phyloP scores from a whole-genome alignment of 768 basidiomycete species.

The Tulasnella sp. region DNA sequence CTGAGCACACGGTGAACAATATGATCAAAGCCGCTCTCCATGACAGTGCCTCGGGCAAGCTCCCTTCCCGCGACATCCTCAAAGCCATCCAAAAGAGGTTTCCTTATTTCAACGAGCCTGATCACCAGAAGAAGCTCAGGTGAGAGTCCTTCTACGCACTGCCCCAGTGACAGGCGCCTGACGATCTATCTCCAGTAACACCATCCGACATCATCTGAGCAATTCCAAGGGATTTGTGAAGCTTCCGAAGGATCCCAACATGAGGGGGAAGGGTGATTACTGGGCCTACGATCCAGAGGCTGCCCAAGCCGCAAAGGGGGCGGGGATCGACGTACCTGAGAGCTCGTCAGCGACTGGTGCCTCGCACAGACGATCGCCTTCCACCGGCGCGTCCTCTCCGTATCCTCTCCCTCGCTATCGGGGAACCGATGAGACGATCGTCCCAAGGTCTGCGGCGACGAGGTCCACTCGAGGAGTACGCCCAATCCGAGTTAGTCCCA shows the following conservation, averaged over 20 bases:
- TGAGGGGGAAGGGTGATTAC: slow-evolving; percentile 16
- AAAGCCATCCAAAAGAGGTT: not conserved
- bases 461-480: not conserved
- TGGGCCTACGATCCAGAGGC: not conserved
- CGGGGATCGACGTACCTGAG: not conserved
- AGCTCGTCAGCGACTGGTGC: not conserved
- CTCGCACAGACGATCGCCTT: not conserved
- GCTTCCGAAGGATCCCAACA: not conserved
- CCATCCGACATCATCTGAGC: not conserved
- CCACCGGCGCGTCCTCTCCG: not conserved
- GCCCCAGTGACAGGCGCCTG: not conserved
- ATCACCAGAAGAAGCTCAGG: not conserved
- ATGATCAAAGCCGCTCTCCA: slow-evolving; percentile 9
- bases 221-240: not conserved
- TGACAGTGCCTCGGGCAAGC: not conserved
- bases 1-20: not conserved
- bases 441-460: not conserved
- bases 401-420: not conserved
- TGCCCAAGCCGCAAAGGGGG: not conserved
- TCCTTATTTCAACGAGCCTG: not conserved
- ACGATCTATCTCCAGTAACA: not conserved
- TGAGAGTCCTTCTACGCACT: not conserved
- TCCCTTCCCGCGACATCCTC: not conserved
- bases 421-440: not conserved
- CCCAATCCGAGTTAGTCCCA: slow-evolving; percentile 10